These are phyloP conservation scores for Aegilops tauschii DNA, from an alignment of 176 grass and related monocot species.

Conservation along the genomic window DNA sequence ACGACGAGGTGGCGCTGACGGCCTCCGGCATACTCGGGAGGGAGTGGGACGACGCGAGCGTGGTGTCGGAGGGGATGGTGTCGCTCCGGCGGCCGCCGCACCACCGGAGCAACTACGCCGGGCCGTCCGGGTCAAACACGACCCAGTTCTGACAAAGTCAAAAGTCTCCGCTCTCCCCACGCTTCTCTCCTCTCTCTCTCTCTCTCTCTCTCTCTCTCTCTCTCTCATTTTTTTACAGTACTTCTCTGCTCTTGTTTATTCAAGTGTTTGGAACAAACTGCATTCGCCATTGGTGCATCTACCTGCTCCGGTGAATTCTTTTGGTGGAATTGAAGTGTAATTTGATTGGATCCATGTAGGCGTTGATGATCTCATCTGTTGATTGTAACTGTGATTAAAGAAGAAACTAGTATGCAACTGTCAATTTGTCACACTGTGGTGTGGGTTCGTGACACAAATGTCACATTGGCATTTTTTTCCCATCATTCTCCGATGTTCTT, in stretches of 20 bases:
- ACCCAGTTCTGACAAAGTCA: slow-evolving; percentile 52
- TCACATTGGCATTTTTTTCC: not conserved
- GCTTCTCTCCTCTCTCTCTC: too few species aligned
- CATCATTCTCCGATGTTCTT: not conserved
- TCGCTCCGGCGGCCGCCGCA: slow-evolving; percentile 51
- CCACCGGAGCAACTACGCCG: slow-evolving; percentile 33
- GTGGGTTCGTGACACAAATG: not conserved
- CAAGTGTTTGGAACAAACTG: not conserved
- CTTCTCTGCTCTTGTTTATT: not conserved
- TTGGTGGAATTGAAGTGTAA: slow-evolving; percentile 29
- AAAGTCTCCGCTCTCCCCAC: slow-evolving; percentile 24
- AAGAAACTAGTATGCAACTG: not conserved
- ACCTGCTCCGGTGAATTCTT: slow-evolving; percentile 19
- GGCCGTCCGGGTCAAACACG: slow-evolving; percentile 47
- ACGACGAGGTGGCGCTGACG: slow-evolving; percentile 29
- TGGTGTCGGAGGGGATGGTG: slow-evolving; percentile 57
- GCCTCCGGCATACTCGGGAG: not conserved
- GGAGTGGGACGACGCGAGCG: slow-evolving; percentile 44
- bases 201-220: too few species aligned
- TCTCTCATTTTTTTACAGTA: too few species aligned
- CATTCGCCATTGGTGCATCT: not conserved
- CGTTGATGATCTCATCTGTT: not conserved
- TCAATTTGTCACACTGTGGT: not conserved
- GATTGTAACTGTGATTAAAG: not conserved
- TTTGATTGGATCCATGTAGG: slow-evolving; percentile 21